These are phyloP conservation scores for Arthroderma sp. DNA, from an alignment of 2,329 filamentous ascomycete genomes.

Conservation along the genomic window DNA sequence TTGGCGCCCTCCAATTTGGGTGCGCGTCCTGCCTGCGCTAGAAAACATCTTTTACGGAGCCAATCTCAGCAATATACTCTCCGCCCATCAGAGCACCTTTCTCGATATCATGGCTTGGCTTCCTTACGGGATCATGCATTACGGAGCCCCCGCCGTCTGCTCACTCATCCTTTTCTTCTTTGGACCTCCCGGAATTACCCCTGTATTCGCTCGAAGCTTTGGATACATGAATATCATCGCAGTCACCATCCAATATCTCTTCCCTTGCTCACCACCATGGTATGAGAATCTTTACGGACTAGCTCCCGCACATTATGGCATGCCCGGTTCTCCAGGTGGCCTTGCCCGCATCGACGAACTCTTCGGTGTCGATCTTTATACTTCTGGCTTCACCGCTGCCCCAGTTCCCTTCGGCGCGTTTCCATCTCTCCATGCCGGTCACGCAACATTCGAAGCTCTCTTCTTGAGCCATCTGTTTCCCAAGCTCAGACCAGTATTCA, in stretches of 20 bases:
- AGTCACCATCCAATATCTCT: slow-evolving; percentile 75
- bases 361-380: slow-evolving; percentile 87
- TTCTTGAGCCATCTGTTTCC: slow-evolving; percentile 93
- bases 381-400: slow-evolving; percentile 77
- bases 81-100: slow-evolving; percentile 69
- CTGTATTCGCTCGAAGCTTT: slow-evolving; percentile 74
- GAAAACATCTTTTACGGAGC: slow-evolving; percentile 95
- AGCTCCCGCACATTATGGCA: slow-evolving; percentile 82
- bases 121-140: slow-evolving; percentile 84
- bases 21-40: slow-evolving; percentile 81
- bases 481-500: slow-evolving; percentile 62
- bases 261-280: slow-evolving; percentile 93
- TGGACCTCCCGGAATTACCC: slow-evolving; percentile 69
- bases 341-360: slow-evolving; percentile 78
- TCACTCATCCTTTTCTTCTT: slow-evolving; percentile 75
- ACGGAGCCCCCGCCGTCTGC: slow-evolving; percentile 69
- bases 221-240: slow-evolving; percentile 86
- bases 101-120: slow-evolving; percentile 86
- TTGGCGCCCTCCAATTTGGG: slow-evolving; percentile 87
- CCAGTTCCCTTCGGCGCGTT: slow-evolving; percentile 92
- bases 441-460: slow-evolving; percentile 75
- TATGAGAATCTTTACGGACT: slow-evolving; percentile 89
- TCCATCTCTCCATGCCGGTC: slow-evolving; percentile 80
- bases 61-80: slow-evolving; percentile 90
- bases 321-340: slow-evolving; percentile 78